Percentiles rank a stretch among this genome's conserved stretches.
phyloP scores from a whole-genome alignment of 2,329 filamentous ascomycete species.

The Moelleriella libera region DNA sequence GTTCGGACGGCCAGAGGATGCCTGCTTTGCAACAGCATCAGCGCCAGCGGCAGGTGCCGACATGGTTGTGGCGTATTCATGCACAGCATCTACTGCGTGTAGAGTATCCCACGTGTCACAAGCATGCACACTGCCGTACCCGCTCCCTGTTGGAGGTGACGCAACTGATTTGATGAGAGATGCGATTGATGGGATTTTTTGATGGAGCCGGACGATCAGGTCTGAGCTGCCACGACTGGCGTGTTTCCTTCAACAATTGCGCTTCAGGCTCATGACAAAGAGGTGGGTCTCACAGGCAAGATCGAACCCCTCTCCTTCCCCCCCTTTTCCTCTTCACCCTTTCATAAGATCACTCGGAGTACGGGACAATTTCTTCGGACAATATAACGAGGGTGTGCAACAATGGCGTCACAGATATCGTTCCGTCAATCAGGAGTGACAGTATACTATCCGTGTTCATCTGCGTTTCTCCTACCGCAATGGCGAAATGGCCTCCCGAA shows the following conservation, averaged over 20 bases:
- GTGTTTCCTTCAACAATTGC: neutral
- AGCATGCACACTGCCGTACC: no score
- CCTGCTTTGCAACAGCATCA: neutral
- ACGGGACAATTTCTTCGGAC: no score
- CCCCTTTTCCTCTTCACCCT: neutral
- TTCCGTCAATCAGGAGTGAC: no score
- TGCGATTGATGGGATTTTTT: neutral
- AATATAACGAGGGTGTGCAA: no score
- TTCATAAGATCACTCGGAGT: neutral
- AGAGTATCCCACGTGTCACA: no score
- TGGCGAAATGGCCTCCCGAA: no score
- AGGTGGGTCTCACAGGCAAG: neutral
- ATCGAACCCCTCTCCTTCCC: neutral
- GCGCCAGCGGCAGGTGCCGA: neutral
- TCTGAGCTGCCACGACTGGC: neutral
- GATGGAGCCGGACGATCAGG: neutral
- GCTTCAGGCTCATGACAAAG: neutral
- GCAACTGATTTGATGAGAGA: neutral
- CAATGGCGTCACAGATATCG: no score
- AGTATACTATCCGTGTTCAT: no score
- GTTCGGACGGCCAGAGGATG: constrained; percentile 9
- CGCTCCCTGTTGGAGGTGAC: neutral
- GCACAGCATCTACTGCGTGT: no score
- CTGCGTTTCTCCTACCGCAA: no score
- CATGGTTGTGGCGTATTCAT: neutral